Evolutionary conservation across 106 monocot species (phyloP).

Genomic region (Acorus calamus): DNA sequence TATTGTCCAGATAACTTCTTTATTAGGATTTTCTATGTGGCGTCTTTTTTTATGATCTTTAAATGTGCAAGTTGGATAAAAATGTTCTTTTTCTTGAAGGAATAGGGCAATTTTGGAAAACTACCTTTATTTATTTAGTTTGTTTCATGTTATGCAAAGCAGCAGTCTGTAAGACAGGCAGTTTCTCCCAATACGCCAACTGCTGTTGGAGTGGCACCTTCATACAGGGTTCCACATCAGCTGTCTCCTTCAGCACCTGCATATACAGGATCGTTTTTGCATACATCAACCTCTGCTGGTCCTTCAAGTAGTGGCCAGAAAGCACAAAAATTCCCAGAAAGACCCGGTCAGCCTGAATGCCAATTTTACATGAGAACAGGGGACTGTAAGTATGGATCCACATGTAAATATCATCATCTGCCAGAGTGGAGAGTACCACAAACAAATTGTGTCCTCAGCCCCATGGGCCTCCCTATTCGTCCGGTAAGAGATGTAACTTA

Average conservation of each 20-base stretch:
- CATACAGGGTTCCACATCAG: slow-evolving; percentile 49
- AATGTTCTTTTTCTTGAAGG: not conserved
- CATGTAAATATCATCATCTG: slow-evolving; percentile 88
- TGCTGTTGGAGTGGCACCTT: slow-evolving; percentile 32
- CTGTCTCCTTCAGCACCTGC: slow-evolving; percentile 54
- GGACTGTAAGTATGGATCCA: slow-evolving; percentile 80
- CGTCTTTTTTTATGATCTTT: too few relatives aligned
- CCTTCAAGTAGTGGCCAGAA: slow-evolving; percentile 42
- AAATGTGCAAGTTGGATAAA: too few relatives aligned
- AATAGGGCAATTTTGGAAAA: too few relatives aligned
- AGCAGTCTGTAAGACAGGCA: slow-evolving; percentile 38
- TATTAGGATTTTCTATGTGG: too few relatives aligned
- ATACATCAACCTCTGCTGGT: slow-evolving; percentile 28
- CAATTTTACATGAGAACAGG: slow-evolving; percentile 88
- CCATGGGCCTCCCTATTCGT: slow-evolving; percentile 85
- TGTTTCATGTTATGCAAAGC: slow-evolving; percentile 13
- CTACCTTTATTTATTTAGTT: not conserved
- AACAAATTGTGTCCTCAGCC: slow-evolving; percentile 62
- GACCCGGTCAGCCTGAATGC: slow-evolving; percentile 80
- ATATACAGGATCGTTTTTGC: slow-evolving; percentile 31
- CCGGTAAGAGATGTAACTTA: slow-evolving; percentile 33
- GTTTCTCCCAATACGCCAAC: slow-evolving; percentile 44
- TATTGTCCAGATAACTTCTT: too few relatives aligned
- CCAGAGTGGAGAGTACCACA: slow-evolving; percentile 50
- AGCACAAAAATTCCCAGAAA: slow-evolving; percentile 56